Percentiles rank a stretch among this genome's conserved stretches.
Conservation (phyloP, 129 eudicot genomes). For the Sambucus nigra region DNA sequence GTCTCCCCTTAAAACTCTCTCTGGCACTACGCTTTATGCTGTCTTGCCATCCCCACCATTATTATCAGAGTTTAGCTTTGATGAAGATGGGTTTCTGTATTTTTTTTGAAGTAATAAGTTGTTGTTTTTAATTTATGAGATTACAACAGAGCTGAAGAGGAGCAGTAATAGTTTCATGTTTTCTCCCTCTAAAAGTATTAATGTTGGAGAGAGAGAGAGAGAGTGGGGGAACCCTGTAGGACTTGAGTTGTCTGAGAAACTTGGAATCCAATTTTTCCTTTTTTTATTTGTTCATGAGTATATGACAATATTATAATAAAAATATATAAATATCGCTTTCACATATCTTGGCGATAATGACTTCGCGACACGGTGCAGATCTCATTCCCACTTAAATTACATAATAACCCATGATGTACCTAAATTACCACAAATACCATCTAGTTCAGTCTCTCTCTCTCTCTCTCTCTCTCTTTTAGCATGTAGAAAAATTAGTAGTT, state of each 20-base stretch:
- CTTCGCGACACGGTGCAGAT: conserved; percentile 21
- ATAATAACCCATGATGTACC: neutral
- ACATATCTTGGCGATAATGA: conserved; percentile 28
- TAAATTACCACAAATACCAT: too few species aligned
- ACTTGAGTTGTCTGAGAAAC: too few species aligned
- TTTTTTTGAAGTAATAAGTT: conserved; percentile 4
- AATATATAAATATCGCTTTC: conserved; percentile 18
- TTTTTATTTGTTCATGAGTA: too few species aligned
- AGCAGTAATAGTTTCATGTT: too few species aligned
- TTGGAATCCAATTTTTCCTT: too few species aligned
- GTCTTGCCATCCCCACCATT: neutral
- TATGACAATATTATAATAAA: conserved; percentile 3
- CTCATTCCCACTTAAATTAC: conserved; percentile 10
- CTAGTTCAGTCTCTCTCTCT: too few species aligned
- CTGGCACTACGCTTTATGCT: neutral
- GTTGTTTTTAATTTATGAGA: too few species aligned
- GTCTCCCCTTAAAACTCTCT: neutral
- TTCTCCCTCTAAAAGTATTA: too few species aligned
- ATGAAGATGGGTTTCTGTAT: neutral
- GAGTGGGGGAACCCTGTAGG: neutral
- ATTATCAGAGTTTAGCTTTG: neutral
- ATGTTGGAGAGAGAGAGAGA: neutral
- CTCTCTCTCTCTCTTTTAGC: too few species aligned
- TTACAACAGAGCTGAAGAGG: too few species aligned
- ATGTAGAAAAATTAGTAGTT: too few species aligned